Evolutionary conservation across 805 yeast species (phyloP), one percentile per base, ranked within the genome.

Genomic region (Candida wancherniae): DNA sequence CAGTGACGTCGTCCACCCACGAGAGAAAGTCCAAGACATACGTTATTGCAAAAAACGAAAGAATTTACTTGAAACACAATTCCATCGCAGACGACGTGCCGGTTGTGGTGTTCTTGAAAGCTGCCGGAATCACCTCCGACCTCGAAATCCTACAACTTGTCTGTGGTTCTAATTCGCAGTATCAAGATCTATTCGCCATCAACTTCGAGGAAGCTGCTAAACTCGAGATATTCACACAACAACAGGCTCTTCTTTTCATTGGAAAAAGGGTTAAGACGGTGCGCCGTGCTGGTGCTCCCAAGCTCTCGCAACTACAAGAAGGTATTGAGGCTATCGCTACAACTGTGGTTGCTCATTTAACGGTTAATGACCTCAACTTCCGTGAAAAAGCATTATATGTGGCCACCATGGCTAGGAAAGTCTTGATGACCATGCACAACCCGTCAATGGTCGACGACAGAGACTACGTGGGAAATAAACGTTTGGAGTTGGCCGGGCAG

Each of bases 11-110:
- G 4, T 87, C 97, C 3, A 90, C 99, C 1, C 98, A 92, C 58
- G 99, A 92, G 61, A 77, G 98, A 61, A 94, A 90, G 57, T 90
- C 97, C 15, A 92, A 92, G 55, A 92, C 98, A 0, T 92, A 92
- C 52, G 96, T 92, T 23, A 80, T 92, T 23, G 84, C 97, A 19
- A 90, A 90, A 48, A 84, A 88, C 55, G 92, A 78, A 30, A 83
- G 80, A 44, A 85, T 92, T 11, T 92, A 83, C 55, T 68, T 92
- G 48, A 92, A 92, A 55, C 98, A 92, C 61, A 92, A 92, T 62
- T 90, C 97, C 38, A 83, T 92, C 43, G 73, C 84, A 45, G 98
- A 92, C 58, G 98, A 92, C 55, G 74, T 92, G 11, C 98, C 98
- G 3, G 90, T 92, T 47, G 97, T 86, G 5, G 71, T 92, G 39